phyloP scores from a whole-genome alignment of 1,139 yeast genomes.

The Entelexis paramagnoliae region DNA sequence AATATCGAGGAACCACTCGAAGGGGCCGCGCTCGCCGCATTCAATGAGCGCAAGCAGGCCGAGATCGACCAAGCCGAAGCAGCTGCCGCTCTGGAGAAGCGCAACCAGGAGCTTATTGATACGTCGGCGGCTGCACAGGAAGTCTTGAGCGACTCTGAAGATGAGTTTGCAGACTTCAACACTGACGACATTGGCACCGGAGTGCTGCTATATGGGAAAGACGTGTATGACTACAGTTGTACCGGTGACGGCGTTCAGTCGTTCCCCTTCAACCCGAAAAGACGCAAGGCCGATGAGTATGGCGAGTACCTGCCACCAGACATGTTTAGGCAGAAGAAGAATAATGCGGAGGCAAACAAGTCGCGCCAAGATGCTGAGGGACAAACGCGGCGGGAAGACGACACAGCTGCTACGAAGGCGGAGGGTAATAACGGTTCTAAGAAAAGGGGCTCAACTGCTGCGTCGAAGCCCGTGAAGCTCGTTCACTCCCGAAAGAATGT shows the following conservation, averaged over 20 bases:
- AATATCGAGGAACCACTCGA: constrained; percentile 27
- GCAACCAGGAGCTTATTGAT: constrained; percentile 47
- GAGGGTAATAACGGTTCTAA: neutral
- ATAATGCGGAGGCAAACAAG: neutral
- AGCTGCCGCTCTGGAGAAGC: constrained; percentile 47
- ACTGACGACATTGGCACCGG: constrained; percentile 20
- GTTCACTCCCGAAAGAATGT: constrained; percentile 35
- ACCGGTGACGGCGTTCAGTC: constrained; percentile 35
- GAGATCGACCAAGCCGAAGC: constrained; percentile 41
- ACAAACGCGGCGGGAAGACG: neutral
- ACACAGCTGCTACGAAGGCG: neutral
- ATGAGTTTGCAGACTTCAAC: constrained; percentile 26
- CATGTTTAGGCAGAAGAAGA: constrained; percentile 5
- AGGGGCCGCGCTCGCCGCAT: constrained; percentile 32
- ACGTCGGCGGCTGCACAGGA: constrained; percentile 31
- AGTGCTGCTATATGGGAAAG: constrained; percentile 34
- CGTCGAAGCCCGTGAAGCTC: constrained; percentile 41
- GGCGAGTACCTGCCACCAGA: constrained; percentile 55
- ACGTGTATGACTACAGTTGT: constrained; percentile 49
- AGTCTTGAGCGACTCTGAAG: constrained; percentile 29
- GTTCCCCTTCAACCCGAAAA: constrained; percentile 60
- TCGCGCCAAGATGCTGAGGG: neutral
- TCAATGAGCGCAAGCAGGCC: constrained; percentile 27
- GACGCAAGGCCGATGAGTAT: constrained; percentile 67
- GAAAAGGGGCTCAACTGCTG: neutral